These are phyloP conservation scores for Digitaria exilis DNA, from an alignment of 202 grass and related monocot genomes.

Conservation along the genomic window DNA sequence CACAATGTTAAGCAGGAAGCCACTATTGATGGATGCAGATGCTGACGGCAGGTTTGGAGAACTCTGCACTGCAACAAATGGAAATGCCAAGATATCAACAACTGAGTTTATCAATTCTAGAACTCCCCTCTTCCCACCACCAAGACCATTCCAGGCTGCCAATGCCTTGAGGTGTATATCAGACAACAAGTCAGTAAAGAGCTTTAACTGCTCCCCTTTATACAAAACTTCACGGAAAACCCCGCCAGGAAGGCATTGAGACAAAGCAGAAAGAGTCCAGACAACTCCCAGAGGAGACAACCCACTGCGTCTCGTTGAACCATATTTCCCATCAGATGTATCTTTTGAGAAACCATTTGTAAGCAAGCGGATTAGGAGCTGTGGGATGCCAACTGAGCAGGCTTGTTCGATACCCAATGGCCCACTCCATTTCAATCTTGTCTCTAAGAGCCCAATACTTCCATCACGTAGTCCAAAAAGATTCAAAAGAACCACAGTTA, in stretches of 20 bases:
- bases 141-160: conserved; percentile 65
- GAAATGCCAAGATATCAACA: conserved; percentile 95
- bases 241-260: conserved; percentile 71
- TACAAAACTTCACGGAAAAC: conserved; percentile 75
- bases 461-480: conserved; percentile 81
- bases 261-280: conserved; percentile 62
- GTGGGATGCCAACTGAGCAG: conserved; percentile 72
- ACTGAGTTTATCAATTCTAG: conserved; percentile 78
- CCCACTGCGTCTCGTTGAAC: conserved; percentile 50
- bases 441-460: conserved; percentile 77
- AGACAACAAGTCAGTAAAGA: conserved; percentile 62
- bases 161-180: conserved; percentile 66
- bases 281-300: conserved; percentile 71
- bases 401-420: conserved; percentile 76
- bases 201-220: conserved; percentile 68
- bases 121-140: conserved; percentile 77
- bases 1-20: conserved; percentile 80
- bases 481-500: conserved; percentile 73
- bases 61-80: conserved; percentile 93
- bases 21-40: conserved; percentile 90
- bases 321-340: conserved; percentile 48
- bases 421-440: conserved; percentile 82
- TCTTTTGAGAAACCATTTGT: conserved; percentile 58
- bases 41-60: conserved; percentile 77
- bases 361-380: conserved; percentile 65